Base-by-base conservation (phyloP, 306 rosid species). In the Pueraria montana region DNA sequence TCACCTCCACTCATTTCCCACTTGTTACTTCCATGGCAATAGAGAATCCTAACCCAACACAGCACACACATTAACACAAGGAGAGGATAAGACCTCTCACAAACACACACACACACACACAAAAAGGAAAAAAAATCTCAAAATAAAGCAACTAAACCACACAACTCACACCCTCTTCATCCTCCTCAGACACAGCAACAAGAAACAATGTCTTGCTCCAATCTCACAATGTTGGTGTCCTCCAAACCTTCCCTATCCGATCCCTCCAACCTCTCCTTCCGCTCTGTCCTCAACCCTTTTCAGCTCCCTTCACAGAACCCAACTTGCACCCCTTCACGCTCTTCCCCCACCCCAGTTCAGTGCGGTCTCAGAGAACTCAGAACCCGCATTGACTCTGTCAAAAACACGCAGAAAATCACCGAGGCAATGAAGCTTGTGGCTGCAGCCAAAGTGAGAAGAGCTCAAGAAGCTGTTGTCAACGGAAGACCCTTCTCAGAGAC, bases 351-450 rank as follows among this genome's bases (percentile, higher is more conserved):
- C 50, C 86, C 89, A 2, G 49, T 92, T 64, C 97, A 89, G 64
- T 94, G 97, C 34, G 83, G 92, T 4, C 94, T 94, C 49, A 88
- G 94, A 24, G 98, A 94, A 71, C 95, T 94, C 72, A 85, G 96
- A 12, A 89, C 79, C 0, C 93, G 98, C 32, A 92, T 94, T 48
- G 90, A 77, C 0, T 94, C 97, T 0, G 98, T 94, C 0, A 92
- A 88, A 69, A 94, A 89, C 87, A 94, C 98, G 46, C 97, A 91
- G 91, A 94, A 94, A 81, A 94, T 94, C 76, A 94, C 98, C 0
- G 98, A 94, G 86, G 98, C 98, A 64, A 94, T 92, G 97, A 94
- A 94, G 90, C 98, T 94, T 50, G 98, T 94, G 6, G 97, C 98
- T 0, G 98, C 98, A 11, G 98, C 97, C 4, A 92, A 91, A 86